A percentile compares a stretch with the other conserved stretches of the same genome.
Evolutionary conservation across 176 grass and related monocot species (phyloP).

Genomic region (Ananas comosus): DNA sequence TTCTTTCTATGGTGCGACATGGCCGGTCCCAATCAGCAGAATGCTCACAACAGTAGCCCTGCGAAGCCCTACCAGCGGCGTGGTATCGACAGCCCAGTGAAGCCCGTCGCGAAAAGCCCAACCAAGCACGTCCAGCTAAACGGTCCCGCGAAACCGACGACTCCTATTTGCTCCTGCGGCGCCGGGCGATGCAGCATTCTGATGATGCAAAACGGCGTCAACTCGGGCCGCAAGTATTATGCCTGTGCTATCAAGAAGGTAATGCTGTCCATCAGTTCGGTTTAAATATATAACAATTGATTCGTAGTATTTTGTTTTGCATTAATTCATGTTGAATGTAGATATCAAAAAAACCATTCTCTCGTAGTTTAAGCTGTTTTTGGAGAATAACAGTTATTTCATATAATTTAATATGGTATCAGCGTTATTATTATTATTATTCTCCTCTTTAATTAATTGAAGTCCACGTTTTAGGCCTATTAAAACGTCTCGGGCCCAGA

Average conservation of each 20-base stretch:
- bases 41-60: conserved; percentile 7
- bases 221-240: conserved; percentile 31
- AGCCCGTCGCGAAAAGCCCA: conserved; percentile 10
- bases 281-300: no score
- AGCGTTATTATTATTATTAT: neutral
- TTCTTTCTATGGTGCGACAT: conserved; percentile 10
- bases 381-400: no score
- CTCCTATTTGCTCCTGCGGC: conserved; percentile 38
- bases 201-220: conserved; percentile 11
- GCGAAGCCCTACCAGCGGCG: conserved; percentile 13
- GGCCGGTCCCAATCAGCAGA: conserved; percentile 5
- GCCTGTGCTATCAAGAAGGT: conserved; percentile 50
- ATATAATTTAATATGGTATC: no score
- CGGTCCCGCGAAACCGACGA: neutral
- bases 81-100: conserved; percentile 6
- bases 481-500: no score
- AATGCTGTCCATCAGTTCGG: conserved; percentile 9
- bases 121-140: conserved; percentile 12
- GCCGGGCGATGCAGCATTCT: conserved; percentile 37
- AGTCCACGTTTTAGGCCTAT: no score
- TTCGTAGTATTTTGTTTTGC: no score
- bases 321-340: neutral
- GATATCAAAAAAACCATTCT: no score
- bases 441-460: neutral
- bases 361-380: no score